Percentiles rank a stretch among this genome's conserved stretches.
Conservation (phyloP, 2,329 filamentous ascomycete genomes). For the Bipolaris victoriae region DNA sequence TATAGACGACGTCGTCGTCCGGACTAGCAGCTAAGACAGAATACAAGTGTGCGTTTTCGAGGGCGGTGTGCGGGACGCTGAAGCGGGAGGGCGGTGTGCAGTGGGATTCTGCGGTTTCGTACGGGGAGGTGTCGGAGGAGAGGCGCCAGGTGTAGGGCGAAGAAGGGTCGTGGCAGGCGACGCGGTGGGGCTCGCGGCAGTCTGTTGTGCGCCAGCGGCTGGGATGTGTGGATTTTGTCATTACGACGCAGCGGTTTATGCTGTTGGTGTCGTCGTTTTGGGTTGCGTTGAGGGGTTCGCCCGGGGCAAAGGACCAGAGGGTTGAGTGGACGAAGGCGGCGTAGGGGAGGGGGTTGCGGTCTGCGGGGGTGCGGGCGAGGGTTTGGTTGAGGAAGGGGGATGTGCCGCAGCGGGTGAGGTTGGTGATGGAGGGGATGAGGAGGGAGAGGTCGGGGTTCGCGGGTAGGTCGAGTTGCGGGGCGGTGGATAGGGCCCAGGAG, state of each 20-base stretch:
- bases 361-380: conserved; percentile 59
- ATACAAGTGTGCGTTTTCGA: conserved; percentile 67
- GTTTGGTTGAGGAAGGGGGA: conserved; percentile 65
- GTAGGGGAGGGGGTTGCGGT: conserved; percentile 56
- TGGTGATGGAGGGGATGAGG: conserved; percentile 40
- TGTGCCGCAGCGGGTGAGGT: conserved; percentile 64
- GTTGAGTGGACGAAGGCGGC: conserved; percentile 57
- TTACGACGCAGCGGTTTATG: conserved; percentile 61
- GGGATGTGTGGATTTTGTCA: conserved; percentile 52
- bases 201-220: conserved; percentile 66
- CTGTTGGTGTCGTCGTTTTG: conserved; percentile 28
- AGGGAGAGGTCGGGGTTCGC: conserved; percentile 31
- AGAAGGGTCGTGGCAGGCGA: conserved; percentile 61
- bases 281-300: conserved; percentile 60
- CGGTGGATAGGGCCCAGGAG: conserved; percentile 42
- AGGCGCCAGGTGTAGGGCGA: conserved; percentile 66
- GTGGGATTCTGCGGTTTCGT: conserved; percentile 50
- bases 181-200: conserved; percentile 59
- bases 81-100: conserved; percentile 62
- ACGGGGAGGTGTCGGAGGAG: conserved; percentile 52
- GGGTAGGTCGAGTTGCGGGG: conserved; percentile 24
- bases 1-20: conserved; percentile 52
- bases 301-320: conserved; percentile 66
- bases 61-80: conserved; percentile 63
- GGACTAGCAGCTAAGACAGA: conserved; percentile 29